phyloP scores from a whole-genome alignment of 2,329 filamentous ascomycete genomes.

The Sarocladium oryzae region DNA sequence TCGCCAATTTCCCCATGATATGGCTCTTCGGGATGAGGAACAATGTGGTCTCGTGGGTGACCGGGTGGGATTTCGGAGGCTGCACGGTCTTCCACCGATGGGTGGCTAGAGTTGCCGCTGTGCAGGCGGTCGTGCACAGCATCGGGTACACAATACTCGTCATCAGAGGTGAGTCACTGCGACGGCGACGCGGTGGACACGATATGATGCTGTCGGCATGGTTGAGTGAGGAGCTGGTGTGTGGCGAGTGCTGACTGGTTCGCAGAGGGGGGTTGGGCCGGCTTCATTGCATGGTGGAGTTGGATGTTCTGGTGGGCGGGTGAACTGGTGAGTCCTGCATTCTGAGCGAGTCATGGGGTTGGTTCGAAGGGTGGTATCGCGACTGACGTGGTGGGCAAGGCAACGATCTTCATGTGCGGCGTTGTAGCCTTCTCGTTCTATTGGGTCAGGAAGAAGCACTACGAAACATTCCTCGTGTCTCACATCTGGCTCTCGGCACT shows the following conservation, averaged over 20 bases:
- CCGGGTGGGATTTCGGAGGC: conserved; percentile 61
- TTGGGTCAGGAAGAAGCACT: conserved; percentile 44
- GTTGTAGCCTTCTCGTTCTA: conserved; percentile 42
- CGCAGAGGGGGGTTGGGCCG: conserved; percentile 30
- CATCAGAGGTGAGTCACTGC: conserved; percentile 27
- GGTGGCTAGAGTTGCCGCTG: conserved; percentile 54
- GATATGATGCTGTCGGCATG: no score
- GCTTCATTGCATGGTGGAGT: conserved; percentile 30
- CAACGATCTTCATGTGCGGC: conserved; percentile 38
- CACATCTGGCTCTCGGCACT: conserved; percentile 47
- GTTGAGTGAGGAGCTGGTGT: no score
- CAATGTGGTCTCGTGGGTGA: conserved; percentile 58
- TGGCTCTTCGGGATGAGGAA: conserved; percentile 65
- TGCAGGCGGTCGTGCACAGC: conserved; percentile 58
- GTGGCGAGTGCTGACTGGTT: neutral
- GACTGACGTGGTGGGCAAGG: conserved; percentile 14
- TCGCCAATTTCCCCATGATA: conserved; percentile 56
- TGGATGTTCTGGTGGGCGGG: conserved; percentile 45
- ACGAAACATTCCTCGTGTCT: conserved; percentile 42
- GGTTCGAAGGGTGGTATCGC: neutral
- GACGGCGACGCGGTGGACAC: no score
- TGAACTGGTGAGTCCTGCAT: conserved; percentile 34
- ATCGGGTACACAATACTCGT: conserved; percentile 48
- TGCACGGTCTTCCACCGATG: conserved; percentile 64
- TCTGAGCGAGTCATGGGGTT: no score